phyloP scores from a whole-genome alignment of 2,329 filamentous ascomycete species.

The Pseudopithomyces maydicus region DNA sequence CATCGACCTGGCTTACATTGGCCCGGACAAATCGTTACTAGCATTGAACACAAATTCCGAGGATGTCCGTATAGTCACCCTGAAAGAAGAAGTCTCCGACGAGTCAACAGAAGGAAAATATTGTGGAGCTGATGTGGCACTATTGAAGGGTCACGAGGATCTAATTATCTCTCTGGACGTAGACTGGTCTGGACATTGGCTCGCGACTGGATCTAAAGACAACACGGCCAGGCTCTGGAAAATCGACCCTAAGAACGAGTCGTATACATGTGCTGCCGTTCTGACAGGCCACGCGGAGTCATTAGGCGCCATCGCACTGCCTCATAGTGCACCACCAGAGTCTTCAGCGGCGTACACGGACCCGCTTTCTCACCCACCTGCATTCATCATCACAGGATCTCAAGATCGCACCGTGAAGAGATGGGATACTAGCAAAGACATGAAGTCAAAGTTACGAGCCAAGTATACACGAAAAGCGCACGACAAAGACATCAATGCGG shows the following conservation, averaged over 20 bases:
- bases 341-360: slow-evolving; percentile 73
- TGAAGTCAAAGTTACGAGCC: slow-evolving; percentile 66
- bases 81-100: slow-evolving; percentile 47
- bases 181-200: slow-evolving; percentile 97
- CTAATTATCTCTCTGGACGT: slow-evolving; percentile 94
- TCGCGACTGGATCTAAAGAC: slow-evolving; percentile 95
- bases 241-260: slow-evolving; percentile 74
- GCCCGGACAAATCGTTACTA: slow-evolving; percentile 78
- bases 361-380: slow-evolving; percentile 78
- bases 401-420: slow-evolving; percentile 95
- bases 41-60: slow-evolving; percentile 95
- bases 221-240: slow-evolving; percentile 93
- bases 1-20: slow-evolving; percentile 88
- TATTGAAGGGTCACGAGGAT: slow-evolving; percentile 89
- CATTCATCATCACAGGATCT: slow-evolving; percentile 87
- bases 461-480: slow-evolving; percentile 92
- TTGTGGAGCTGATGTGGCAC: slow-evolving; percentile 86
- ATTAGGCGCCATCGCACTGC: slow-evolving; percentile 84
- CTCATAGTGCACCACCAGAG: slow-evolving; percentile 69
- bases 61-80: slow-evolving; percentile 84
- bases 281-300: slow-evolving; percentile 95
- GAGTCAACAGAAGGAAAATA: slow-evolving; percentile 56
- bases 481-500: slow-evolving; percentile 97
- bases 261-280: slow-evolving; percentile 78
- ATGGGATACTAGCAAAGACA: slow-evolving; percentile 71